Base-by-base conservation (phyloP, 441 rosid species). In the Populus hybrid region DNA sequence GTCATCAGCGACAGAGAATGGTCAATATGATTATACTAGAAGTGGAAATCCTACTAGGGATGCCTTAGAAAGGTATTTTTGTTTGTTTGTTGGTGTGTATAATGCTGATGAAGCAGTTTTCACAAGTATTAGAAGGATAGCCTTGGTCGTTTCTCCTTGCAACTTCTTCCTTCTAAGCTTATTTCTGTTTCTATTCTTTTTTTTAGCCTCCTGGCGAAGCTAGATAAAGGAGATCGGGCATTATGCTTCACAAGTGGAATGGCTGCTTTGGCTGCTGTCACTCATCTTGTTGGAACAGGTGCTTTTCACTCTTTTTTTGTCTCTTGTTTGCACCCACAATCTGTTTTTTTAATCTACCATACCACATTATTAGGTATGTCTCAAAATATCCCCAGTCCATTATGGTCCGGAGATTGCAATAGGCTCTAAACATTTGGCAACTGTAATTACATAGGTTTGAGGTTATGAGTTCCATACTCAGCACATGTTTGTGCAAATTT, bases 221-320 rank as follows among this genome's bases (percentile, higher is more conserved):
- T 96, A 79, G 98, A 96, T 76, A 96, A 92, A 84, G 99, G 96
- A 1, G 94, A 96, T 86, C 89, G 93, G 81, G 96, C 98, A 79
- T 89, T 94, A 83, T 94, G 99, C 91, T 96, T 96, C 83, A 90
- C 98, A 59, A 94, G 97, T 78, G 99, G 99, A 84, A 96, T 96
- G 97, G 99, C 98, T 87, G 99, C 99, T 80, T 90, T 96, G 83
- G 83, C 90, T 79, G 88, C 98, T 71, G 98, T 93, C 76, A 78
- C 91, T 10, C 95, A 86, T 85, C 95, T 96, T 76, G 77, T 96
- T 81, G 84, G 82, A 84, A 72, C 82, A 75, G 98, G 99, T 96
- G 75, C 71, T 46, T 82, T 35, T 32, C 77, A 9, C 28, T 66
- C 20, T 46, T 23, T 35, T 10, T 28, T 24, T 26, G 3, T 69